phyloP scores from a whole-genome alignment of 371 early-diverging fungal species.

The Entomophthora muscae region DNA sequence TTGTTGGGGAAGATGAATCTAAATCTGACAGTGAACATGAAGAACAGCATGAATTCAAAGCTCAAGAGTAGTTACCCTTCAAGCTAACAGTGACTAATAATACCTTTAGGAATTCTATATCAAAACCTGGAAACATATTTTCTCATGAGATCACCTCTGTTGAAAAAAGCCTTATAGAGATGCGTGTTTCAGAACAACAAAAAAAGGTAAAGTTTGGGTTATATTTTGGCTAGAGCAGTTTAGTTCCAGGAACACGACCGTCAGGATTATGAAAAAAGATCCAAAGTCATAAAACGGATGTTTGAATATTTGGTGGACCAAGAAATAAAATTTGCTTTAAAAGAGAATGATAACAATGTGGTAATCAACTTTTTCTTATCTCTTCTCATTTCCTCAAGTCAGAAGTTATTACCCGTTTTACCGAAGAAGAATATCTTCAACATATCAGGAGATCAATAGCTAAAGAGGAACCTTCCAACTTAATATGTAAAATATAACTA shows the following conservation, averaged over 20 bases:
- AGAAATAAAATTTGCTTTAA: conserved; percentile 61
- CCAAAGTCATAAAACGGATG: conserved; percentile 44
- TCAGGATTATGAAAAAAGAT: conserved; percentile 47
- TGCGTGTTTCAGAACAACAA: conserved; percentile 74
- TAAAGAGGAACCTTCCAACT: background rate
- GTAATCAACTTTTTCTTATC: conserved; percentile 14
- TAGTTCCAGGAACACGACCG: conserved; percentile 59
- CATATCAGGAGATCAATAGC: conserved; percentile 2
- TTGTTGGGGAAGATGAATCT: no score
- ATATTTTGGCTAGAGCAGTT: background rate
- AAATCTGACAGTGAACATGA: background rate
- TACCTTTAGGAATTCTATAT: background rate
- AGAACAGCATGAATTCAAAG: background rate
- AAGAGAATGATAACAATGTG: conserved; percentile 60
- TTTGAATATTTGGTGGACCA: conserved; percentile 56
- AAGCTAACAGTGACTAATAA: background rate
- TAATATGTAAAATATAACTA: background rate
- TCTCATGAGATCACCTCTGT: conserved; percentile 67
- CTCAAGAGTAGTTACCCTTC: background rate
- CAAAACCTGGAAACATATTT: conserved; percentile 36
- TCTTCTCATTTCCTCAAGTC: background rate
- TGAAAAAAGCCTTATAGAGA: conserved; percentile 67
- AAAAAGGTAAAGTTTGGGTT: conserved; percentile 27
- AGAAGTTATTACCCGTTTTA: conserved; percentile 6
- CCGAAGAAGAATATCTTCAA: background rate